These are phyloP conservation scores for Starmera quercuum DNA, from an alignment of 805 yeast species.

Conservation along the genomic window DNA sequence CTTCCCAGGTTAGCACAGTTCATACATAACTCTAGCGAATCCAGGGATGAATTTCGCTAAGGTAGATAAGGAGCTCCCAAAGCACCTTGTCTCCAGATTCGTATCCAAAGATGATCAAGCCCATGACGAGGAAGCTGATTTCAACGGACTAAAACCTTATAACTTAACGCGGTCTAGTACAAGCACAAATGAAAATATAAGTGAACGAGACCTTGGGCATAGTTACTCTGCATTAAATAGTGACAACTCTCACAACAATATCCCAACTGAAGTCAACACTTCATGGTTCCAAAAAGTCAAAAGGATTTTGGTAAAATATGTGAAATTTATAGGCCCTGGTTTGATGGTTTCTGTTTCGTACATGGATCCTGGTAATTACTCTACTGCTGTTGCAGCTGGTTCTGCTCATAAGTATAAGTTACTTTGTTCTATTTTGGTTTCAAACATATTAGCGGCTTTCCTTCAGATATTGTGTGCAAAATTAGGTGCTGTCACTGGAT, in stretches of 20 bases:
- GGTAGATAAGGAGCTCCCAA: constrained; percentile 1
- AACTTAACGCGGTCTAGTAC: background rate
- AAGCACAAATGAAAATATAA: background rate
- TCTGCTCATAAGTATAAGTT: constrained; percentile 76
- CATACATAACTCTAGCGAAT: too few relatives aligned
- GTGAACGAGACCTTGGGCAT: background rate
- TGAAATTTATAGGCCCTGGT: constrained; percentile 85
- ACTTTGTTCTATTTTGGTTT: constrained; percentile 67
- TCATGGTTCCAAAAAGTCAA: constrained; percentile 7
- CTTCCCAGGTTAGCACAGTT: too few relatives aligned
- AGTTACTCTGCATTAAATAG: background rate
- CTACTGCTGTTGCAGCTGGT: constrained; percentile 93
- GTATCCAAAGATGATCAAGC: background rate
- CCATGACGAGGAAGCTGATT: background rate
- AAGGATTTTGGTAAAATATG: constrained; percentile 37
- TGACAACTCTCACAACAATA: background rate
- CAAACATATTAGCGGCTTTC: constrained; percentile 82
- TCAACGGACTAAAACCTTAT: background rate
- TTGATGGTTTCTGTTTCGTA: constrained; percentile 91
- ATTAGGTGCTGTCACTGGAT: constrained; percentile 90
- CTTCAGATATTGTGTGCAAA: constrained; percentile 81
- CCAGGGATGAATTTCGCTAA: constrained; percentile 2
- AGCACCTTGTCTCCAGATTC: background rate
- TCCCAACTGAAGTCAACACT: background rate
- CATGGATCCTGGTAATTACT: constrained; percentile 97